Evolutionary conservation across 2,329 filamentous ascomycete species (phyloP), one percentile per base, ranked within the genome.

Genomic region (Colletotrichum sp.): DNA sequence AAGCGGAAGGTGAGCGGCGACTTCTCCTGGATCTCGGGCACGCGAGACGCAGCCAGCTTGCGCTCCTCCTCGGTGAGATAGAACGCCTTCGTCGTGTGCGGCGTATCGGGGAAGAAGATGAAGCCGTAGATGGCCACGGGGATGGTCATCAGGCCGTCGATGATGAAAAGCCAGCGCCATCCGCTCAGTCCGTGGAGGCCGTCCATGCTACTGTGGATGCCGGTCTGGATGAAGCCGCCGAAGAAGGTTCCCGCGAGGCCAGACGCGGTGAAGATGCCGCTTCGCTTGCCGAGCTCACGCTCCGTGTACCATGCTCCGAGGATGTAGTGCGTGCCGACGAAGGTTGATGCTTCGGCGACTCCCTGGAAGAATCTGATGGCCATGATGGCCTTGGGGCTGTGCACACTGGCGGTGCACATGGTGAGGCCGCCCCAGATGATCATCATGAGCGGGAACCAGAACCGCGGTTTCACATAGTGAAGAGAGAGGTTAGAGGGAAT

Each of bases 371-470:
- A 86, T 9, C 85, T 83, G 52, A 86, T 84, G 1, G 80, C 84
- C 88, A 92, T 92, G 79, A 93, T 91, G 61, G 88, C 83, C 76
- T 87, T 84, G 0, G 90, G 89, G 6, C 84, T 86, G 9, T 89
- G 87, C 0, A 85, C 87, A 4, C 88, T 86, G 2, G 90, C 91
- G 2, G 90, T 92, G 44, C 88, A 84, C 90, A 93, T 92, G 3
- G 92, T 94, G 30, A 94, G 83, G 1, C 87, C 85, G 3, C 90
- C 92, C 93, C 93, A 94, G 72, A 91, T 80, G 25, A 93, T 72
- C 89, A 93, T 92, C 88, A 92, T 93, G 32, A 86, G 79, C 0
- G 92, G 92, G 79, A 93, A 93, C 85, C 91, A 94, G 77, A 90
- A 86, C n/a, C 92, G 87, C 3, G 92, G 92, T 66, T 88, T 88